Base-by-base conservation (phyloP, 805 yeast species). In the Nakazawaea populi region DNA sequence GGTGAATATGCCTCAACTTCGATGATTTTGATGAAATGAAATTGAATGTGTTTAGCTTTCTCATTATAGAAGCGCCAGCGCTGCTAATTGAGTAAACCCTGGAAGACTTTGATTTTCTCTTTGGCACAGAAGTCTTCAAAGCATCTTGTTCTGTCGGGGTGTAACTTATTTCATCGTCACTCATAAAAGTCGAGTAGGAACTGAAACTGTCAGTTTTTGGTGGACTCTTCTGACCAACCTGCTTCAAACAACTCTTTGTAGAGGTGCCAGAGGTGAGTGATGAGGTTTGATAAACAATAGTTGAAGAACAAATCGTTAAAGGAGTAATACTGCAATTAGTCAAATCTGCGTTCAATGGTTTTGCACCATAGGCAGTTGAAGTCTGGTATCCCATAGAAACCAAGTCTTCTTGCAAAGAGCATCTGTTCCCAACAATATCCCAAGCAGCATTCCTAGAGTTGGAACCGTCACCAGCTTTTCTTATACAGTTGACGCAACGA, bases 341-440 rank as follows among this genome's bases (percentile, higher is more conserved):
- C 35, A 42, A 24, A 42, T 42, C 45, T n/a, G 45, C 45, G 2
- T 31, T 42, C 8, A 31, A 14, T 24, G 45, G 45, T 32, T 32
- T 42, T 11, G 29, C 5, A n/a, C 35, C 35, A 29, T 29, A 29
- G 9, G 34, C 35, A n/a, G 11, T 5, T 8, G 35, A 34, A 12
- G 37, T 27, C 38, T 12, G 11, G n/a, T 44, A 44, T 12, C 45
- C 52, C 10, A 44, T 49, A 6, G 45, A 39, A 4, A 42, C 5
- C 31, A 42, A 38, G 6, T 46, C 51, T 5, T 46, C 51, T 36
- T 42, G 43, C 30, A 42, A 43, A 8, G 51, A 48, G n/a, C 37
- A 27, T 37, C 24, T n/a, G 35, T 42, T 42, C 27, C 31, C 37
- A 38, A 42, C 30, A 12, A 42, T 27, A 28, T 42, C 18, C 50